Conservation (phyloP, 371 early-diverging fungal genomes). For the Rhizomucor pusillus region DNA sequence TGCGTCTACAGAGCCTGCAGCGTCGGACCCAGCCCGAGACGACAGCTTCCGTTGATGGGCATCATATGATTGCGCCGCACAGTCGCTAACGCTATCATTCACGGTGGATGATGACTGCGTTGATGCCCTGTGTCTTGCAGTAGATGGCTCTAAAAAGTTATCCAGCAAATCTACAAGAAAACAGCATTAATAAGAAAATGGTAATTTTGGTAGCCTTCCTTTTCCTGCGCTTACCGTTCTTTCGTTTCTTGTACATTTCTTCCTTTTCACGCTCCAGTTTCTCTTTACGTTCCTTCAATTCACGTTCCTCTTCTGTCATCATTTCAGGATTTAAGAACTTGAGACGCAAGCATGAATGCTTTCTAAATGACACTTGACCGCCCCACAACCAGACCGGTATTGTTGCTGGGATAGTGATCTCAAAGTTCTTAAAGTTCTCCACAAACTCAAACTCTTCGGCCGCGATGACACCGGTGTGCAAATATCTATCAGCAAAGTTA, state of each 20-base stretch:
- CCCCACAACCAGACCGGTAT: constrained; percentile 86
- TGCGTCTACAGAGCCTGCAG: constrained; percentile 1
- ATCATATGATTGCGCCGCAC: not conserved
- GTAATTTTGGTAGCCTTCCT: not conserved
- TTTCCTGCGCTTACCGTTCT: constrained; percentile 31
- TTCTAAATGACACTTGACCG: constrained; percentile 55
- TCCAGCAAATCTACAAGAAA: constrained; percentile 36
- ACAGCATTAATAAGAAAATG: not conserved
- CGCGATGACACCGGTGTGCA: constrained; percentile 76
- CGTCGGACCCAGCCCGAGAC: constrained; percentile 7
- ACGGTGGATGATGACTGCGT: too few species aligned
- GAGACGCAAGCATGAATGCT: constrained; percentile 59
- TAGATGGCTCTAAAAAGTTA: constrained; percentile 31
- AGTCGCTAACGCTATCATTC: constrained; percentile 4
- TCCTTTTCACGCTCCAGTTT: constrained; percentile 42
- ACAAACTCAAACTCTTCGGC: constrained; percentile 91
- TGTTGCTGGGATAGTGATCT: constrained; percentile 64
- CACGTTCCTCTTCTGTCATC: constrained; percentile 51
- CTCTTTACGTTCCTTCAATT: constrained; percentile 34
- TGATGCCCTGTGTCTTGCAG: too few species aligned
- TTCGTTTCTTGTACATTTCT: constrained; percentile 39
- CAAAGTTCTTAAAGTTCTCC: constrained; percentile 73
- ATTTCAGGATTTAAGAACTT: constrained; percentile 53
- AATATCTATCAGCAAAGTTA: constrained; percentile 36
- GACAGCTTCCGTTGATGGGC: constrained; percentile 4